Evolutionary conservation across 352 stramenopile species (phyloP), one percentile per base, ranked within the genome.

Genomic region (Globisporangium alternatum): DNA sequence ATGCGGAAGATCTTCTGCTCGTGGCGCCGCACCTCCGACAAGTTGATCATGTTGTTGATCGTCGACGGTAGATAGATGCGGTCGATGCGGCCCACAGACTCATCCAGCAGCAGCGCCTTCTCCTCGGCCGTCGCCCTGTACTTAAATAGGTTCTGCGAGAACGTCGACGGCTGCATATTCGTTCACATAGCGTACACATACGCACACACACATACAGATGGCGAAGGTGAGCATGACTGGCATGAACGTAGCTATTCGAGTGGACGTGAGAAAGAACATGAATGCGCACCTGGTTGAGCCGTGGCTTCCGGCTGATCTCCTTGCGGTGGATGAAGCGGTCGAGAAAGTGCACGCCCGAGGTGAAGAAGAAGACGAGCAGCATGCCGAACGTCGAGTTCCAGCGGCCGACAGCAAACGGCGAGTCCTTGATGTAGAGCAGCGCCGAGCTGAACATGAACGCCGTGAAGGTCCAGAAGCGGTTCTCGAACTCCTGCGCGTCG

Each of bases 1-100:
- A 98, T 96, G 21, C 86, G 84, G 67, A 98, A 98, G 67, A 99
- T 99, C 72, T 98, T 94, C 49, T 96, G 85, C 73, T 99, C 96
- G 60, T 90, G 80, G 13, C 76, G 75, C 67, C 90, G 91, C 63
- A 95, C 86, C 47, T 89, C 71, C 22, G 80, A 71, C 17, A 91
- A 68, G 53, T 95, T 95, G 60, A 95, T 78, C 78, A 95, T 93
- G 64, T 93, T 92, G 75, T 95, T 95, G 63, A 95, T 93, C 33
- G 86, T 95, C 35, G 84, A 93, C 35, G 86, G 86, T 57, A 95
- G 70, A 74, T 91, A 90, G 64, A 91, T 88, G 53, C 84, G 84
- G 56, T 95, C 86, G 64, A 95, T 93, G 51, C 75, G 69, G 31
- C 64, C 71, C 21, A 95, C 79, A 45, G 84, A 92, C 51, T 95